These are phyloP conservation scores for Ulmus americana DNA, from an alignment of 331 rosid species.

Conservation along the genomic window DNA sequence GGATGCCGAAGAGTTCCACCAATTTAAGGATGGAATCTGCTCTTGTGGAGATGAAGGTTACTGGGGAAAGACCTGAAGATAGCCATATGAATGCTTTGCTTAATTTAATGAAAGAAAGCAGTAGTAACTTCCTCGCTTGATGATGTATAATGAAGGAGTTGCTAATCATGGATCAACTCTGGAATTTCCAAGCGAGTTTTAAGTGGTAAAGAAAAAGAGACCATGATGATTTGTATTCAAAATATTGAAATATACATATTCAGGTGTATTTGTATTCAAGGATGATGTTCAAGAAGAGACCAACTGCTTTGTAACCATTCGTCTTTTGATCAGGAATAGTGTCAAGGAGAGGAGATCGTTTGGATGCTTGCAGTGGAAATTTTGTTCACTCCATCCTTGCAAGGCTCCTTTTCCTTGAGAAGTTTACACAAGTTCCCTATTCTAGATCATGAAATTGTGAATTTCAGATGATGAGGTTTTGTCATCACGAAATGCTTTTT, in stretches of 20 bases:
- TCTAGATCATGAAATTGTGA: not conserved
- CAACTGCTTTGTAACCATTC: not conserved
- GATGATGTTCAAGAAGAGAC: constrained; percentile 2
- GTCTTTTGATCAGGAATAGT: not conserved
- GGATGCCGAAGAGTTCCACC: constrained; percentile 75
- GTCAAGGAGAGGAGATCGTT: not conserved
- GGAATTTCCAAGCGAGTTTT: too few relatives aligned
- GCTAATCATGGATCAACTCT: too few relatives aligned
- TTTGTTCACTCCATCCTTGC: not conserved
- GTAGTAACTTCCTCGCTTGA: constrained; percentile 11
- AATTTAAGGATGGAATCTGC: constrained; percentile 84
- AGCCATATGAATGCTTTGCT: constrained; percentile 15
- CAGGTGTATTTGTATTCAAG: not conserved
- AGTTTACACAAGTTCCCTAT: not conserved
- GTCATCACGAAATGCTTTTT: too few relatives aligned
- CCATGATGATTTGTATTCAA: not conserved
- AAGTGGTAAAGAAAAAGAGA: not conserved
- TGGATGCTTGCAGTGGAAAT: not conserved
- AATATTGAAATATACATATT: not conserved
- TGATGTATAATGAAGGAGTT: too few relatives aligned
- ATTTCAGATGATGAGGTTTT: too few relatives aligned
- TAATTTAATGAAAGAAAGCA: constrained; percentile 11
- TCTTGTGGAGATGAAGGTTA: constrained; percentile 81
- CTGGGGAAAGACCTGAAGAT: constrained; percentile 14
- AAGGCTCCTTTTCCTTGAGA: not conserved